These are phyloP conservation scores for Scedosporium minutisporum DNA, from an alignment of 2,329 filamentous ascomycete species.

Conservation along the genomic window DNA sequence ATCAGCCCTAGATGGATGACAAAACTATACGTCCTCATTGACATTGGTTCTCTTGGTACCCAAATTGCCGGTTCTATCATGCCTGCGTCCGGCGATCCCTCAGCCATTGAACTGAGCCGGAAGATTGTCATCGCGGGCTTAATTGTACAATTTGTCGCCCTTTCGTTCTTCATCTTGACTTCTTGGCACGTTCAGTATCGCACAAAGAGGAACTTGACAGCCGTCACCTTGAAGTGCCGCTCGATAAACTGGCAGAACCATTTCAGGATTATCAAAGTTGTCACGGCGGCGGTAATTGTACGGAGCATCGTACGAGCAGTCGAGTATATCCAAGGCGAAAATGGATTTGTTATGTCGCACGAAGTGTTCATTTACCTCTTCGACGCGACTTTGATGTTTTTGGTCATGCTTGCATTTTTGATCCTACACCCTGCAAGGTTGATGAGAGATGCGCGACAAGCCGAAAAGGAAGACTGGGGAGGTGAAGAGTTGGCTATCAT, in stretches of 20 bases:
- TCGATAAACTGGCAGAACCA: conserved; percentile 22
- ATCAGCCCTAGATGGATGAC: conserved; percentile 34
- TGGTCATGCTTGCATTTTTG: conserved; percentile 1
- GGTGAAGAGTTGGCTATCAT: neutral
- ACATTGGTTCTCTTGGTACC: conserved; percentile 33
- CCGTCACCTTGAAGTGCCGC: conserved; percentile 11
- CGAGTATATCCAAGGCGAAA: conserved; percentile 28
- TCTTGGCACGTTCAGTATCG: conserved; percentile 34
- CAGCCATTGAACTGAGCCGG: conserved; percentile 24
- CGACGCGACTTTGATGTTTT: conserved; percentile 25
- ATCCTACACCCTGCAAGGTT: conserved; percentile 1
- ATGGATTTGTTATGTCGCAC: conserved; percentile 22
- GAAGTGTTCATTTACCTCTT: conserved; percentile 28
- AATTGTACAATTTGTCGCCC: conserved; percentile 44
- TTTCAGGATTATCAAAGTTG: conserved; percentile 16
- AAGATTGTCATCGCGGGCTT: conserved; percentile 43
- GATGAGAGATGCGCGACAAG: neutral
- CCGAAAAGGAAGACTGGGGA: neutral
- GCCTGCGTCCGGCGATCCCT: conserved; percentile 15
- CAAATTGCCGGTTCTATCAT: conserved; percentile 18
- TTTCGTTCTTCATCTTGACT: conserved; percentile 41
- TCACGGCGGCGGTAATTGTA: conserved; percentile 26
- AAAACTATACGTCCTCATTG: conserved; percentile 39
- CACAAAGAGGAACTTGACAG: conserved; percentile 13
- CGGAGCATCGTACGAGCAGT: conserved; percentile 31